Evolutionary conservation across 495 filamentous ascomycete genomes (phyloP).

Genomic region (Barbatosphaeria neglecta): DNA sequence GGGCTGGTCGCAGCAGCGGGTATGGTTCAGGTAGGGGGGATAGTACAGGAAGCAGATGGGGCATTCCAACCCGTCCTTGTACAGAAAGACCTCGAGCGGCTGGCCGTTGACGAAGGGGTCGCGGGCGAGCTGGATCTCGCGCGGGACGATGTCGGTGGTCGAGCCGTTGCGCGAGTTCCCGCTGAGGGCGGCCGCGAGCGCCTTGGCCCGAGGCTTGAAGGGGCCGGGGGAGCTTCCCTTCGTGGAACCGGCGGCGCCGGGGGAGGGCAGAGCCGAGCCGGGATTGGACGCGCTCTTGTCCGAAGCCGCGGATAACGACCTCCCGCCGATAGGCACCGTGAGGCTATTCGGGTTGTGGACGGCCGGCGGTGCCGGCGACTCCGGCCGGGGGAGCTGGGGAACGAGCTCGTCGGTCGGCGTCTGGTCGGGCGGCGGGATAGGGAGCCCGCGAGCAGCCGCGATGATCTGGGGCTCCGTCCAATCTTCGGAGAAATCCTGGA

Average conservation of each 20-base stretch:
- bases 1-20: constrained; percentile 87
- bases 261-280: constrained; percentile 43
- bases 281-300: constrained; percentile 43
- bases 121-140: constrained; percentile 67
- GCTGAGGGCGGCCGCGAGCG: constrained; percentile 66
- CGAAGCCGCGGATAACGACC: constrained; percentile 65
- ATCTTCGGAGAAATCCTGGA: constrained; percentile 75
- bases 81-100: constrained; percentile 79
- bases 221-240: constrained; percentile 25
- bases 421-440: constrained; percentile 75
- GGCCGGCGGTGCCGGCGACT: constrained; percentile 19
- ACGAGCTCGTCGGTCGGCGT: constrained; percentile 57
- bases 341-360: constrained; percentile 46
- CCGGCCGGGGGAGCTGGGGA: constrained; percentile 29
- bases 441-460: constrained; percentile 75
- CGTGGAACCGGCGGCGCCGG: constrained; percentile 32
- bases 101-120: constrained; percentile 89
- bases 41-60: constrained; percentile 96
- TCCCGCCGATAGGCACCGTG: constrained; percentile 63
- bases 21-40: constrained; percentile 90
- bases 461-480: constrained; percentile 94
- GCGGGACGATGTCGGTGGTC: constrained; percentile 55
- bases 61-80: constrained; percentile 83
- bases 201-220: constrained; percentile 62
- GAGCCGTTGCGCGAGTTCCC: constrained; percentile 54